Percentiles rank a stretch among this genome's conserved stretches.
phyloP scores from a whole-genome alignment of 805 yeast genomes.

The Pichia nakasei region DNA sequence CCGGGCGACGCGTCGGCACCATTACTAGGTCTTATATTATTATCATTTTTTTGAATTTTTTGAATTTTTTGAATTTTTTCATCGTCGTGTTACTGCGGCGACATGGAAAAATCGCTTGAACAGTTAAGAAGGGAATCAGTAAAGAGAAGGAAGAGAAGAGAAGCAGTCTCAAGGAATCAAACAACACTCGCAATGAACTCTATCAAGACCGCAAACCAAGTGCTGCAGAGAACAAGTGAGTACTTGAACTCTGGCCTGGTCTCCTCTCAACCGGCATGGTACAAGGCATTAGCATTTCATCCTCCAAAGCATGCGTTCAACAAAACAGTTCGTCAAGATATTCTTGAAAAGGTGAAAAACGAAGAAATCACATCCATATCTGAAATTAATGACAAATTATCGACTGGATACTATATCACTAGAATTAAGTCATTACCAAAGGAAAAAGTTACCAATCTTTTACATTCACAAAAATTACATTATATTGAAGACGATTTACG shows the following conservation, averaged over 20 bases:
- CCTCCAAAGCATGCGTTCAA: slow-evolving; percentile 69
- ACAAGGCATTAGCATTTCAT: slow-evolving; percentile 66
- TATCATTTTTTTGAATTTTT: too few species aligned
- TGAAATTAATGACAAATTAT: slow-evolving; percentile 7
- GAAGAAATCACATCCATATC: slow-evolving; percentile 15
- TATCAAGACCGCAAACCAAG: slow-evolving; percentile 65
- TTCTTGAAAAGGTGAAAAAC: slow-evolving; percentile 17
- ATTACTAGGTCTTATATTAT: too few species aligned
- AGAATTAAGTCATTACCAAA: slow-evolving; percentile 32
- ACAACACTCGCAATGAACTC: slow-evolving; percentile 53
- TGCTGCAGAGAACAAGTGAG: slow-evolving; percentile 74
- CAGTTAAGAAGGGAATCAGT: too few species aligned
- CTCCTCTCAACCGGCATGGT: slow-evolving; percentile 78
- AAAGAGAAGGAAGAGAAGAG: not conserved
- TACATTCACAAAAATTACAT: slow-evolving; percentile 43
- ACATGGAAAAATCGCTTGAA: too few species aligned
- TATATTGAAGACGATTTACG: slow-evolving; percentile 77
- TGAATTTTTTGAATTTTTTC: too few species aligned
- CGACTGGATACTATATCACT: slow-evolving; percentile 34
- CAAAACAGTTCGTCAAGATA: slow-evolving; percentile 32
- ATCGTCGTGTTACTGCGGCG: too few species aligned
- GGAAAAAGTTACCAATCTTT: slow-evolving; percentile 30
- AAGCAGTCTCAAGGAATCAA: too few species aligned
- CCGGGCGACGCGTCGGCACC: too few species aligned
- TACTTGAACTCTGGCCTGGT: slow-evolving; percentile 65